Base-by-base conservation (phyloP, 208 protist species). In the Trypanosoma melophagium region DNA sequence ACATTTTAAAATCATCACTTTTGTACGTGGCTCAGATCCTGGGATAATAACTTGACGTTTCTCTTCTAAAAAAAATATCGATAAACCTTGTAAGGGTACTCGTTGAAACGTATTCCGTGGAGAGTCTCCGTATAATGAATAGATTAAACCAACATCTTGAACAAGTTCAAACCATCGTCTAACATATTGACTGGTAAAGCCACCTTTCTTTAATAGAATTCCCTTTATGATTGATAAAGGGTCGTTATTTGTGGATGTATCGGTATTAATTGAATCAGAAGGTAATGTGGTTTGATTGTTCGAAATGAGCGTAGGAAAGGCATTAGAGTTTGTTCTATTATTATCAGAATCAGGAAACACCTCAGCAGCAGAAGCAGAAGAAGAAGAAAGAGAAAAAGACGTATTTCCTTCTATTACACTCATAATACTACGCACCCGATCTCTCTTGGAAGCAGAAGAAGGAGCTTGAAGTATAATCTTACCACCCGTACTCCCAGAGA, bases 91-190 rank as follows among this genome's bases (percentile, higher is more conserved):
- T 35, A 70, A 31, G 41, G 65, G 45, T 55, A 70, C 25, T 24
- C 45, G 19, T 28, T 45, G 40, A 54, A 70, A 70, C 3, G 53
- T 53, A 2, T 42, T 28, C 28, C 28, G 42, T 22, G 55, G 54
- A 31, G 56, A 56, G 19, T 70, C 35, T 49, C 45, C 45, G 21
- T 63, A 45, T 19, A 45, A 2, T 19, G 65, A 54, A 49, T 70
- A 63, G 8, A 63, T 49, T 17, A 70, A 42, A 50, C 55, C 65
- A 19, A 62, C 45, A 12, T 45, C 65, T 24, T 35, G 28, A 28
- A 60, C 41, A 22, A 70, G 45, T 57, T 70, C 65, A 63, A 70
- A 70, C 65, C 65, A 70, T 31, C 65, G 19, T 49, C 28, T 40
- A 25, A 58, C n/a, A 17, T 63, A 70, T 0, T 56, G 42, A 7